Base-by-base conservation (phyloP, 2,329 filamentous ascomycete genomes). In the Aspergillus glaucus region DNA sequence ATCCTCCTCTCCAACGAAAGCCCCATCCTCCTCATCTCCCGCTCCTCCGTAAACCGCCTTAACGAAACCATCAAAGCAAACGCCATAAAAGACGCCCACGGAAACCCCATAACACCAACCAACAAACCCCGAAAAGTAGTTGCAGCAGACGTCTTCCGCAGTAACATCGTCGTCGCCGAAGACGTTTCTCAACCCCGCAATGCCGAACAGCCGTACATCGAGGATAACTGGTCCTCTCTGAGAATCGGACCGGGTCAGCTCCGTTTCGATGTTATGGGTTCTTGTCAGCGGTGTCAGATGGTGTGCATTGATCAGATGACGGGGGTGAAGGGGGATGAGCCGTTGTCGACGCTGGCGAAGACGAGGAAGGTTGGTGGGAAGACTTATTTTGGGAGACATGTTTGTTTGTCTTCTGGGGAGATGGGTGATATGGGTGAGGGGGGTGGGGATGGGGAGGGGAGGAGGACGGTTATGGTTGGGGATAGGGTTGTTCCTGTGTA, bases 241-340 rank as follows among this genome's bases (percentile, higher is more conserved):
- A 75, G 71, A 7, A 86, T 96, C 49, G 87, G 86, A 0, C 51
- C 59, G 0, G 53, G 55, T 1, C 50, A 63, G 15, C 37, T 66
- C 22, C 57, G 47, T 1, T 66, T 76, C 19, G 61, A 86, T 52
- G 81, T 94, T 60, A 71, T 97, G 4, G 92, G 91, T 0, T 81
- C 87, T 3, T 98, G 93, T 62, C 81, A 89, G 51, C 77, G 93
- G 50, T 98, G 93, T 59, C 90, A 95, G 66, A 97, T 98, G 91
- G 86, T 98, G 8, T 96, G 92, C 64, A 82, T 97, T 42, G 85
- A 98, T 62, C 93, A 96, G 66, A 75, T 82, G 43, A 95, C 86
- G 10, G 90, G 84, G 0, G 77, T 82, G 54, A 87, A 83, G 65
- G 82, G 84, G 54, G 82, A 89, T 54, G 93, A 97, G 66, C 93